A percentile compares a stretch with the other conserved stretches of the same genome.
Evolutionary conservation across 441 rosid species (phyloP).

Genomic region (Erysimum cheiri): DNA sequence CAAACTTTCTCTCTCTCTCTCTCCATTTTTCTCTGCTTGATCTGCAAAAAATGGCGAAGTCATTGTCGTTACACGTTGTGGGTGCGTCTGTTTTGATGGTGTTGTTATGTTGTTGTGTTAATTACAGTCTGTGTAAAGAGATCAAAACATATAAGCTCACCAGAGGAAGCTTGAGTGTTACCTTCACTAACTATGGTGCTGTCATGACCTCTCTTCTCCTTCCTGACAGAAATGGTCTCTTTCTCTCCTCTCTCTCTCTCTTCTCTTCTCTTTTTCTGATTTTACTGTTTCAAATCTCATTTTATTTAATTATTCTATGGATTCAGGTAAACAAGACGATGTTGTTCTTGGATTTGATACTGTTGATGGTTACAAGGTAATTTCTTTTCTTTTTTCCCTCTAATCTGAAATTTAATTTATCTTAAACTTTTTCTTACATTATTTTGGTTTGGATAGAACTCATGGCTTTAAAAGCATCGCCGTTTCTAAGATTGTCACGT

Average conservation of each 20-base stretch:
- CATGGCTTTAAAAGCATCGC: background rate
- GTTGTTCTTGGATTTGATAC: constrained; percentile 61
- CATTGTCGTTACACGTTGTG: background rate
- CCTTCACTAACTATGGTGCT: constrained; percentile 82
- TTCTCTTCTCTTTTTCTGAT: background rate
- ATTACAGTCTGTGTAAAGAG: constrained; percentile 28
- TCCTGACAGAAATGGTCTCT: constrained; percentile 67
- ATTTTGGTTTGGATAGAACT: constrained; percentile 18
- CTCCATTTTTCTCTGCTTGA: constrained; percentile 14
- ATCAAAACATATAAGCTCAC: constrained; percentile 55
- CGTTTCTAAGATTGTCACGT: constrained; percentile 22
- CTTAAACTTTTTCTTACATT: background rate
- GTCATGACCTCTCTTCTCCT: constrained; percentile 62
- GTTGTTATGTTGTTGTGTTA: constrained; percentile 28
- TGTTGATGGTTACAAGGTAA: constrained; percentile 56
- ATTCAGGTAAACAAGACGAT: constrained; percentile 48
- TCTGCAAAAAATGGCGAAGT: constrained; percentile 29
- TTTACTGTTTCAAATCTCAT: constrained; percentile 4
- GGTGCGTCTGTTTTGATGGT: constrained; percentile 8
- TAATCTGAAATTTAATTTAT: background rate
- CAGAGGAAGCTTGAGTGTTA: constrained; percentile 57
- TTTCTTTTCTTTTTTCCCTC: background rate
- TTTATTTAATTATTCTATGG: background rate
- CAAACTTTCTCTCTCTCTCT: constrained; percentile 15
- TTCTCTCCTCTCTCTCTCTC: background rate